Conservation (phyloP, 495 filamentous ascomycete species). For the Aspergillus avenaceus region DNA sequence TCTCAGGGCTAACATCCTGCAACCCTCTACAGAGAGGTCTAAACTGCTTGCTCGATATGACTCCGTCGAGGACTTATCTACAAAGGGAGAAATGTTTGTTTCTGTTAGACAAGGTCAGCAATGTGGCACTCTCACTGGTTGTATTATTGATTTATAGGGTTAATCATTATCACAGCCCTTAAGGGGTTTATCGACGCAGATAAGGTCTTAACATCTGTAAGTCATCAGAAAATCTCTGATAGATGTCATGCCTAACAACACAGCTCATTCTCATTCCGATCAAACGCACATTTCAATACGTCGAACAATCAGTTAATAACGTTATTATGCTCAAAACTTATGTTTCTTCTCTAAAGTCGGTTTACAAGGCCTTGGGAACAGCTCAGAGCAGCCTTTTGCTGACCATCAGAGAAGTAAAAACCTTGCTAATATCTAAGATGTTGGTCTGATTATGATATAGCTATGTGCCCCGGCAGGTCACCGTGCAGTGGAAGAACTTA, state of each 20-base stretch:
- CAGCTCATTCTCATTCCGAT: slow-evolving; percentile 67
- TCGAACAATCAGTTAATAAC: slow-evolving; percentile 79
- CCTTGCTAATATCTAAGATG: background rate
- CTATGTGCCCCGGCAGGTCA: slow-evolving; percentile 61
- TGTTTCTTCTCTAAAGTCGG: slow-evolving; percentile 58
- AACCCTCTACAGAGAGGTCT: slow-evolving; percentile 73
- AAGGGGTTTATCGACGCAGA: slow-evolving; percentile 62
- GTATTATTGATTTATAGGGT: slow-evolving; percentile 6
- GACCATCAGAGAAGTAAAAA: slow-evolving; percentile 56
- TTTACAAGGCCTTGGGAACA: slow-evolving; percentile 65
- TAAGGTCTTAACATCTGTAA: slow-evolving; percentile 33
- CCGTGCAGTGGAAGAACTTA: slow-evolving; percentile 55
- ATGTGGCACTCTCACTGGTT: background rate
- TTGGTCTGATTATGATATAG: slow-evolving; percentile 26
- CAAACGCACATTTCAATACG: slow-evolving; percentile 58
- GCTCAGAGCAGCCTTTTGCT: slow-evolving; percentile 62
- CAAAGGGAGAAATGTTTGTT: slow-evolving; percentile 84
- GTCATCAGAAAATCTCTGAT: slow-evolving; percentile 3
- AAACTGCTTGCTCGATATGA: slow-evolving; percentile 66
- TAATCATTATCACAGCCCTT: slow-evolving; percentile 43
- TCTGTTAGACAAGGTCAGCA: slow-evolving; percentile 60
- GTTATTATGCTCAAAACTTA: slow-evolving; percentile 85
- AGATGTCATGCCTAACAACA: slow-evolving; percentile 17
- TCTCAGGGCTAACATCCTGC: slow-evolving; percentile 76
- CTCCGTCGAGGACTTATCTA: slow-evolving; percentile 77